Evolutionary conservation across 768 basidiomycete species (phyloP).

Genomic region (Multifurca ochricompacta): DNA sequence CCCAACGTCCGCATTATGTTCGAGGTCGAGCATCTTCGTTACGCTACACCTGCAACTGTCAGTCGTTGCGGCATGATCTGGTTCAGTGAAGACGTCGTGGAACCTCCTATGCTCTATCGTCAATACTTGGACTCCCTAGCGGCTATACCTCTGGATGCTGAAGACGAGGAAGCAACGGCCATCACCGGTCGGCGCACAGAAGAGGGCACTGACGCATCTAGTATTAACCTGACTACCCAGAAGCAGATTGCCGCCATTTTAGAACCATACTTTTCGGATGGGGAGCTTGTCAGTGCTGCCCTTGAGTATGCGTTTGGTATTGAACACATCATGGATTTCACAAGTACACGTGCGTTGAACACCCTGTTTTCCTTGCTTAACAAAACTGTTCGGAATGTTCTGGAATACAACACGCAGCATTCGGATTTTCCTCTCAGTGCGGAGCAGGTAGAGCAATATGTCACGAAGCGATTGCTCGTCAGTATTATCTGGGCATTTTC

Average conservation of each 20-base stretch:
- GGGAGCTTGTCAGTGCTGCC: conserved; percentile 74
- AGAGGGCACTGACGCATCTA: conserved; percentile 38
- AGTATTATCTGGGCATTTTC: conserved; percentile 98
- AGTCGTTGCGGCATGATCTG: conserved; percentile 99
- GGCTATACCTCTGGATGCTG: conserved; percentile 71
- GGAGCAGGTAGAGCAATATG: conserved; percentile 86
- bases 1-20: conserved; percentile 99
- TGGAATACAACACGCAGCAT: conserved; percentile 93
- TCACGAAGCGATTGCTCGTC: conserved; percentile 81
- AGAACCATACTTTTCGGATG: conserved; percentile 74
- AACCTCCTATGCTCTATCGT: conserved; percentile 84
- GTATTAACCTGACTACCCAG: conserved; percentile 63
- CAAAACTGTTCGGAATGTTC: conserved; percentile 87
- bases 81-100: conserved; percentile 97
- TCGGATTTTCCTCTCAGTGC: conserved; percentile 84
- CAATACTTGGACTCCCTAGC: conserved; percentile 79
- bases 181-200: conserved; percentile 55
- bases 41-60: conserved; percentile 96
- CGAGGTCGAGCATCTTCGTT: conserved; percentile 95
- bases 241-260: conserved; percentile 66
- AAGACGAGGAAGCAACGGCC: conserved; percentile 75
- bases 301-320: conserved; percentile 75
- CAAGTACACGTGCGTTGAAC: conserved; percentile 80
- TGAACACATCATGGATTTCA: conserved; percentile 99
- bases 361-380: conserved; percentile 96